Evolutionary conservation across 2,329 filamentous ascomycete species (phyloP), one percentile per base, ranked within the genome.

Genomic region (Pyrenochaeta sp.): DNA sequence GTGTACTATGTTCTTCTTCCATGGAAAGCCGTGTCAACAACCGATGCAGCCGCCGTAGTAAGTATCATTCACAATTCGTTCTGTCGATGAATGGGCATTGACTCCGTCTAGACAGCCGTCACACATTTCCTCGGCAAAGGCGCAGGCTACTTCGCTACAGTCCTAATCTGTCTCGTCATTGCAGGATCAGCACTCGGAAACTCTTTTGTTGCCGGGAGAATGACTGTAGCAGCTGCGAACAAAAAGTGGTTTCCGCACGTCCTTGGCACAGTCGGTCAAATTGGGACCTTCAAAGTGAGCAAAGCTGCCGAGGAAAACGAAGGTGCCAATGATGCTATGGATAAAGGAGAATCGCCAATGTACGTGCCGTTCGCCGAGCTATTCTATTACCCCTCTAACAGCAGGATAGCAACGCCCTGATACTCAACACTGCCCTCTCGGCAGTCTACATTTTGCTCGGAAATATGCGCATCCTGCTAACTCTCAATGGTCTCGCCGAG

Each of bases 11-110:
- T 89, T 8, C 74, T 89, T 1, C 78, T 90, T 0, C 86, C 87
- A 0, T 89, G 87, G 87, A 72, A 82, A 40, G 75, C 85, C 0
- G 79, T 89, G 0, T 84, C 86, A 0, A 84, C 81, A 0, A 88
- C 86, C 0, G 86, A 89, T 58, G 88, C 85, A 24, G 85, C 88
- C 1, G 87, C 87, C 1, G 87, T 89, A 48, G 86, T 88, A 76
- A 76, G 78, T 74, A 58, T 25, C 24, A 22, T 8, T 30, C 9
- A 30, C 28, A 30, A 9, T 30, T 30, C 9, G 28, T 30, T 30
- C 28, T 30, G 28, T 30, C 5, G 28, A 30, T 30, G 28, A 30
- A 1, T 2, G 9, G 28, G 28, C 9, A 30, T 30, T 30, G 28
- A 30, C 28, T 30, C 9, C 9, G 28, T 9, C 28, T 30, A 72